A percentile compares a stretch with the other conserved stretches of the same genome.
Conservation (phyloP, 1,139 yeast genomes). For the Yamadazyma epiphylla region DNA sequence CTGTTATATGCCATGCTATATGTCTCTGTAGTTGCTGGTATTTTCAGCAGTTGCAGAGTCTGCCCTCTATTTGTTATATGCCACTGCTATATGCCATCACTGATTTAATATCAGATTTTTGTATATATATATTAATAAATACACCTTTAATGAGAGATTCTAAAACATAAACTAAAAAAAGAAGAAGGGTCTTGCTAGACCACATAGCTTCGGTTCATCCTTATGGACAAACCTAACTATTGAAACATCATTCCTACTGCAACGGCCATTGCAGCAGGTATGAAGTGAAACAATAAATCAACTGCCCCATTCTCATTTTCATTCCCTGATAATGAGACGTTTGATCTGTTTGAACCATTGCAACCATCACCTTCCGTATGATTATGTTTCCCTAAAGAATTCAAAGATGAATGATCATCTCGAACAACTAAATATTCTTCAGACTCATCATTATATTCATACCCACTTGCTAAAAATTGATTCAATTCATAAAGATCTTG, state of each 20-base stretch:
- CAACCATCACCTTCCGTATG: slow-evolving; percentile 8
- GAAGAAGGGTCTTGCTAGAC: no score
- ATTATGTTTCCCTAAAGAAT: slow-evolving; percentile 5
- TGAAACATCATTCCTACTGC: slow-evolving; percentile 20
- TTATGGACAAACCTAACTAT: no score
- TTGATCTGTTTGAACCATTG: slow-evolving; percentile 9
- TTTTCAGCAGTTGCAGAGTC: no score
- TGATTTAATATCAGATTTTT: no score
- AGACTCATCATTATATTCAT: slow-evolving; percentile 13
- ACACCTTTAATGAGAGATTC: slow-evolving; percentile 13
- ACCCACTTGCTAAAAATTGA: slow-evolving; percentile 11
- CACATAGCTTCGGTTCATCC: no score
- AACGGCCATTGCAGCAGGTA: slow-evolving; percentile 18
- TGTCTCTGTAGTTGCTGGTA: no score
- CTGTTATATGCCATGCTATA: no score
- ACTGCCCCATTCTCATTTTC: slow-evolving; percentile 15
- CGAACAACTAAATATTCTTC: no score
- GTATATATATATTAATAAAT: no score
- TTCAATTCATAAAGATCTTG: slow-evolving; percentile 18
- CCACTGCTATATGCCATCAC: no score
- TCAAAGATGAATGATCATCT: background rate
- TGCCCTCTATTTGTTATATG: no score
- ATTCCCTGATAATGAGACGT: slow-evolving; percentile 9
- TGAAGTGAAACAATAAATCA: slow-evolving; percentile 3
- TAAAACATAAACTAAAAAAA: slow-evolving; percentile 8